These are phyloP conservation scores for Trichophyton simii DNA, from an alignment of 2,329 filamentous ascomycete species.

Conservation along the genomic window DNA sequence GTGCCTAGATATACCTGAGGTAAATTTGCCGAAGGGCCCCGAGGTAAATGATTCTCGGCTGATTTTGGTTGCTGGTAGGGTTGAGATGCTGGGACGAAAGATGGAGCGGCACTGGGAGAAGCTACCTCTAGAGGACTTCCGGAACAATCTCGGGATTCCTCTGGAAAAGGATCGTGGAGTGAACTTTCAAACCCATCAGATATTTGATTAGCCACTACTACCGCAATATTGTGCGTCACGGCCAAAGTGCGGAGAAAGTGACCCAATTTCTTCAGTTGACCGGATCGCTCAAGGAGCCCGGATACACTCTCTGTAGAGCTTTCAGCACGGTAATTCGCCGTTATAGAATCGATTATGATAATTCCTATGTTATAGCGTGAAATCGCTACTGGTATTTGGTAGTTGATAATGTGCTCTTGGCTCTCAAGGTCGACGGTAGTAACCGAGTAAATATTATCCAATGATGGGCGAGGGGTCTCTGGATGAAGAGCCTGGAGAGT, in stretches of 20 bases:
- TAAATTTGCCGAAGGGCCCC: not conserved
- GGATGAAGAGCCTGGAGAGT: slow-evolving; percentile 38
- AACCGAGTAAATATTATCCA: slow-evolving; percentile 67
- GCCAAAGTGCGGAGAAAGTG: slow-evolving; percentile 65
- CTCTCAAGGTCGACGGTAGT: slow-evolving; percentile 80
- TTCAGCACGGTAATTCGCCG: slow-evolving; percentile 90
- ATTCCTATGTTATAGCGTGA: slow-evolving; percentile 64
- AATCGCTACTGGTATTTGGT: slow-evolving; percentile 80
- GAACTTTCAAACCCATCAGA: slow-evolving; percentile 61
- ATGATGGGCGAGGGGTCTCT: slow-evolving; percentile 43
- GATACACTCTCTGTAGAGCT: slow-evolving; percentile 35
- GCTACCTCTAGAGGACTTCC: not conserved
- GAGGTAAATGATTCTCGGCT: not conserved
- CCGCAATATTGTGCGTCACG: slow-evolving; percentile 57
- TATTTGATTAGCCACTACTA: slow-evolving; percentile 93
- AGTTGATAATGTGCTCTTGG: slow-evolving; percentile 88
- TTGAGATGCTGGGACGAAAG: not conserved
- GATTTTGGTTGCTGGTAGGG: not conserved
- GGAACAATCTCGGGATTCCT: slow-evolving; percentile 1
- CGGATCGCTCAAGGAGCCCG: slow-evolving; percentile 59
- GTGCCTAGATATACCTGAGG: not conserved
- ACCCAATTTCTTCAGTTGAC: slow-evolving; percentile 63
- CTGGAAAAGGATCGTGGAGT: slow-evolving; percentile 12
- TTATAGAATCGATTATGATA: slow-evolving; percentile 78
- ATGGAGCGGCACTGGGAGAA: not conserved